Percentiles rank a stretch among this genome's conserved stretches.
These are phyloP conservation scores for Hemerocallis citrina DNA, from an alignment of 106 monocot species.

Conservation along the genomic window DNA sequence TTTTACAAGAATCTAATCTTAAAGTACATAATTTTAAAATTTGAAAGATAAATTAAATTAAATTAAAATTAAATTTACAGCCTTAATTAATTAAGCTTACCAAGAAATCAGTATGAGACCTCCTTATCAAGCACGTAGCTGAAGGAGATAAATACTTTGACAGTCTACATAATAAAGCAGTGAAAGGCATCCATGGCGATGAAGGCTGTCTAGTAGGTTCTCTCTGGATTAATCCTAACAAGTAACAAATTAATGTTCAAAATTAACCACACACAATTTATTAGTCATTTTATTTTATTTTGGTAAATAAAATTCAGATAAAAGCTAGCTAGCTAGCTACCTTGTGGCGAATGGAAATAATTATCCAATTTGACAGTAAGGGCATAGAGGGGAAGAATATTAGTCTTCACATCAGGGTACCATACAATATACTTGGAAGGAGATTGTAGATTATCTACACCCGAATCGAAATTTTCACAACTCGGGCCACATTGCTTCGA, in stretches of 20 bases:
- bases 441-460: slow-evolving; percentile 23
- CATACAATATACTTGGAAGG: slow-evolving; percentile 44
- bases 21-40: no score
- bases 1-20: no score
- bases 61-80: no score
- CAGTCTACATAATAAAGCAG: background rate
- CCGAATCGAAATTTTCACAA: slow-evolving; percentile 42
- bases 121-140: background rate
- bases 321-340: slow-evolving; percentile 8
- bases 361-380: slow-evolving; percentile 17
- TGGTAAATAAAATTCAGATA: background rate
- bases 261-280: background rate
- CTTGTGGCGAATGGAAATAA: slow-evolving; percentile 8
- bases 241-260: background rate
- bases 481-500: slow-evolving; percentile 28
- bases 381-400: slow-evolving; percentile 31
- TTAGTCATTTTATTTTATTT: background rate
- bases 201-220: slow-evolving; percentile 11
- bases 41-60: no score
- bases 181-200: slow-evolving; percentile 26
- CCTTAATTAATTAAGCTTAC: slow-evolving; percentile 28
- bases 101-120: background rate
- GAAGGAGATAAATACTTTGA: background rate
- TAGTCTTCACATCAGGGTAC: slow-evolving; percentile 32
- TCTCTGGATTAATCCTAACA: slow-evolving; percentile 15